Conservation (phyloP, 2,329 filamentous ascomycete genomes). For the Aspergillus pseudotamarii region DNA sequence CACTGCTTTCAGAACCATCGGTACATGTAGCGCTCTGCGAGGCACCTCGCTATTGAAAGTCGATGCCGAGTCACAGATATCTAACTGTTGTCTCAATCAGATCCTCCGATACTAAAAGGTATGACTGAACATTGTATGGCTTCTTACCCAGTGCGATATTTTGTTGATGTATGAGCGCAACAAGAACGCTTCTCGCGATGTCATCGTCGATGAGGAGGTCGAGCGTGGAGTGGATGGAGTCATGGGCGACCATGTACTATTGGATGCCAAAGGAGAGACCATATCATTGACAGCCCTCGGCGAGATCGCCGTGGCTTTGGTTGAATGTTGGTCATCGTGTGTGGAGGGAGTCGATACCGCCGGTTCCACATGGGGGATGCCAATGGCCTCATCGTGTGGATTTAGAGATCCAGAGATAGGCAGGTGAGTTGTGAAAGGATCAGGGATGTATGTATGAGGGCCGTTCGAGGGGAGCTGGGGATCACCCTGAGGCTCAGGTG, state of each 20-base stretch:
- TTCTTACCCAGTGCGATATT: constrained; percentile 36
- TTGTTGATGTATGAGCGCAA: constrained; percentile 39
- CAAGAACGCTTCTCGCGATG: constrained; percentile 36
- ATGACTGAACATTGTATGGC: neutral
- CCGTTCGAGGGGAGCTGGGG: neutral
- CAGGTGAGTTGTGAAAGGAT: neutral
- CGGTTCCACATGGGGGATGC: neutral
- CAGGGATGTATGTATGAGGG: neutral
- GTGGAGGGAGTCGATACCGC: constrained; percentile 7
- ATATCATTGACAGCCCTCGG: constrained; percentile 6
- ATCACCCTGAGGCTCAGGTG: constrained; percentile 4
- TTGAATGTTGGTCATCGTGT: constrained; percentile 9
- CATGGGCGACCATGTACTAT: constrained; percentile 16
- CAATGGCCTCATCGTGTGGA: neutral
- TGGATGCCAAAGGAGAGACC: constrained; percentile 19
- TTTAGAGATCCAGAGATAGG: constrained; percentile 3
- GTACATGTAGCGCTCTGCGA: constrained; percentile 49
- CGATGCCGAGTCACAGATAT: constrained; percentile 37
- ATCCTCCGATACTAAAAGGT: neutral
- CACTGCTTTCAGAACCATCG: constrained; percentile 52
- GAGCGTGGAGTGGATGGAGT: constrained; percentile 18
- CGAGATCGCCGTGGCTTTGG: constrained; percentile 18
- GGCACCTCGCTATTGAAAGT: constrained; percentile 53
- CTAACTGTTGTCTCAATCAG: constrained; percentile 24
- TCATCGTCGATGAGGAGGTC: constrained; percentile 19